phyloP scores from a whole-genome alignment of 202 grass and related monocot species.

The Elaeis oleifera region DNA sequence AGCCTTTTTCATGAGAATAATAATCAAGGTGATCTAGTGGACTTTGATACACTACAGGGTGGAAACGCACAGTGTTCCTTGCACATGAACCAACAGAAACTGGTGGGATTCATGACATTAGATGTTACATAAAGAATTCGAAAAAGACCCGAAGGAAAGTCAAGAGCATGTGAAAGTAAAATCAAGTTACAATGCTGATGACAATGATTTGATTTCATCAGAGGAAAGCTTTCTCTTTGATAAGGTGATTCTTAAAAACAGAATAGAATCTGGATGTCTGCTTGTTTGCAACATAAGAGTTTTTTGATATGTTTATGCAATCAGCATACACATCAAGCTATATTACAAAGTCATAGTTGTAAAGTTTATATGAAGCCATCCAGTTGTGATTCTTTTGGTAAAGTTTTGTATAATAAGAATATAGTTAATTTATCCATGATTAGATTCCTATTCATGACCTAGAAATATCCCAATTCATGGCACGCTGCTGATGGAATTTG shows the following conservation, averaged over 20 bases:
- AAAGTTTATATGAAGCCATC: too few species aligned
- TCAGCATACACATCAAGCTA: too few species aligned
- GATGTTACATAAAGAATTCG: constrained; percentile 43
- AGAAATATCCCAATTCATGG: too few species aligned
- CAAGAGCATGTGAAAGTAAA: constrained; percentile 17
- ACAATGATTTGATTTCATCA: constrained; percentile 39
- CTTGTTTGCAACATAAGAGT: constrained; percentile 60
- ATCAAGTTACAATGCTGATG: constrained; percentile 58
- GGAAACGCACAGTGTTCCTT: constrained; percentile 47
- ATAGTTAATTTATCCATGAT: too few species aligned
- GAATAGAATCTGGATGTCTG: constrained; percentile 55
- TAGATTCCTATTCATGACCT: too few species aligned
- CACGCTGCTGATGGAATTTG: too few species aligned
- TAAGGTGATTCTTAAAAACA: constrained; percentile 43
- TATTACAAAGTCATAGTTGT: too few species aligned
- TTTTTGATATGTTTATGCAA: constrained; percentile 28
- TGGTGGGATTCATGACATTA: constrained; percentile 27
- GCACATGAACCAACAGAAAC: constrained; percentile 21
- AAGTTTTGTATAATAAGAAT: too few species aligned
- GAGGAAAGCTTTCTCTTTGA: constrained; percentile 35
- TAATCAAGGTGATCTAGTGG: constrained; percentile 34
- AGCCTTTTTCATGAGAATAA: constrained; percentile 26
- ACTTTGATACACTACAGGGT: constrained; percentile 37
- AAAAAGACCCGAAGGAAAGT: constrained; percentile 27
- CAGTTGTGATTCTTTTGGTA: too few species aligned